phyloP scores from a whole-genome alignment of 192 early-diverging fungal genomes.

The Coemansia reversa region DNA sequence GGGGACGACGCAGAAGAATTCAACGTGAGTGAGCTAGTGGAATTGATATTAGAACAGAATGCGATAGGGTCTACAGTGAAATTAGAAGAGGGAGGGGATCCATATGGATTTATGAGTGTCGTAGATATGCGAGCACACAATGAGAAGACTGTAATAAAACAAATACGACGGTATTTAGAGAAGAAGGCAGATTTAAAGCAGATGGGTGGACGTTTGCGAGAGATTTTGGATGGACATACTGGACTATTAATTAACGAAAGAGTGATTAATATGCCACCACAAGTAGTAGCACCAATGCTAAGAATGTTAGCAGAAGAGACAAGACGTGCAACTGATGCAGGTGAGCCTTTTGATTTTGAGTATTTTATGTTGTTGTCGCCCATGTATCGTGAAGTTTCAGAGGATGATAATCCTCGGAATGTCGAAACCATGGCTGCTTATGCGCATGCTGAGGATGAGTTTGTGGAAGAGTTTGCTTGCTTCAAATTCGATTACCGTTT shows the following conservation, averaged over 20 bases:
- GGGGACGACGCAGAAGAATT: conserved; percentile 78
- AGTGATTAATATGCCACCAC: conserved; percentile 95
- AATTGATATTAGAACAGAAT: conserved; percentile 74
- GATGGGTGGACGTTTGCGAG: conserved; percentile 1
- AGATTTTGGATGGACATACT: conserved; percentile 46
- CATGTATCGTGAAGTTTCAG: conserved; percentile 72
- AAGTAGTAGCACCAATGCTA: conserved; percentile 88
- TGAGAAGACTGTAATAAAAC: conserved; percentile 54
- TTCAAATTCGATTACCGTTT: conserved; percentile 81
- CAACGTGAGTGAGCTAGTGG: conserved; percentile 71
- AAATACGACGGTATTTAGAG: conserved; percentile 64
- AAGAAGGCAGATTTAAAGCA: conserved; percentile 56
- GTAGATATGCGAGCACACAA: conserved; percentile 68
- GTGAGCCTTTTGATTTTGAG: conserved; percentile 75
- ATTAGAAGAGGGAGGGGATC: conserved; percentile 72
- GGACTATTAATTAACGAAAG: conserved; percentile 83
- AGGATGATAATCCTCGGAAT: conserved; percentile 37
- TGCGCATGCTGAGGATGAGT: conserved; percentile 91
- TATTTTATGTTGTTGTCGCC: conserved; percentile 80
- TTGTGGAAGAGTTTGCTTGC: conserved; percentile 74
- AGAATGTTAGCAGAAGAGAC: conserved; percentile 85
- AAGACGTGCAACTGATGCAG: conserved; percentile 67
- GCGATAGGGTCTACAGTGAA: conserved; percentile 88
- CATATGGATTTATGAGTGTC: conserved; percentile 83
- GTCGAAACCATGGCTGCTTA: conserved; percentile 50